phyloP scores from a whole-genome alignment of 129 eudicot species.

The Flaveria sonorensis region DNA sequence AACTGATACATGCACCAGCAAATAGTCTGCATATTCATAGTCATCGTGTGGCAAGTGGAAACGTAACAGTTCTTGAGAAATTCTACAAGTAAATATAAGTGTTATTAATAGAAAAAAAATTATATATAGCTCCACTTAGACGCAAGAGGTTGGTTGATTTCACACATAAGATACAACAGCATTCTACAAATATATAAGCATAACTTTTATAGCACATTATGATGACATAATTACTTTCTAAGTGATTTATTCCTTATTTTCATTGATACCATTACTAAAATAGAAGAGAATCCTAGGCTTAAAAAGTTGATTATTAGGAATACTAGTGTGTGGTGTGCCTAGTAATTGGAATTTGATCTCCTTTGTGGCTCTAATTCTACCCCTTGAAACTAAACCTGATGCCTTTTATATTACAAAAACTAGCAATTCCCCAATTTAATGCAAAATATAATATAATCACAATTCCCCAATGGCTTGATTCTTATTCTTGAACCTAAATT shows the following conservation, averaged over 20 bases:
- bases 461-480: neutral
- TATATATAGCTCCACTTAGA: neutral
- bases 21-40: neutral
- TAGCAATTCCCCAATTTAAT: neutral
- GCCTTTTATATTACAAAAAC: conserved; percentile 6
- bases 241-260: neutral
- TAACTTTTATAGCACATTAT: neutral
- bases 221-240: conserved; percentile 10
- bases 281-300: neutral
- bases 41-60: neutral
- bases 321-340: neutral
- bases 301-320: neutral
- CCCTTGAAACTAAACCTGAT: conserved; percentile 5
- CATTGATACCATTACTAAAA: neutral
- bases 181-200: conserved; percentile 1
- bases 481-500: neutral
- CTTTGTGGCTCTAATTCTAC: conserved; percentile 13
- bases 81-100: neutral
- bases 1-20: conserved; percentile 7
- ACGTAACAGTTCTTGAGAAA: no score
- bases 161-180: neutral
- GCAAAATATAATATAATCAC: neutral
- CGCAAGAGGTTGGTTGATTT: conserved; percentile 1
- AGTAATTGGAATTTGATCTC: conserved; percentile 1
- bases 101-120: neutral